Evolutionary conservation across 2,329 filamentous ascomycete genomes (phyloP), one percentile per base, ranked within the genome.

Genomic region (Botrytis deweyae): DNA sequence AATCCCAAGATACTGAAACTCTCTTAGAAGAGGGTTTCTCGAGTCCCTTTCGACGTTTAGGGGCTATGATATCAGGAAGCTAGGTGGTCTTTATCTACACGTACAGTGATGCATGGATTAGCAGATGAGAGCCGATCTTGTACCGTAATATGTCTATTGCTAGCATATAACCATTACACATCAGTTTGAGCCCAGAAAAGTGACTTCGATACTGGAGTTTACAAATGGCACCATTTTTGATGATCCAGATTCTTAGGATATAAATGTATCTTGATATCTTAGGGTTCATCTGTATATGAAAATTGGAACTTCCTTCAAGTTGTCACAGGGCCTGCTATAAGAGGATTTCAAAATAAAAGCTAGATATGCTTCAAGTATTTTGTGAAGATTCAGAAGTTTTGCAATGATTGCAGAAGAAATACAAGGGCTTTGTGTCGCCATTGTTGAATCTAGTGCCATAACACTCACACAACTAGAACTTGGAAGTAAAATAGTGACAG

Each of bases 381-480:
- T 5, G 22, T 25, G 25, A n/a, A 10, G 25, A n/a, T 6, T 52
- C 12, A 25, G 9, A 52, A 25, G 10, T n/a, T 52, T n/a, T n/a
- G 25, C 8, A 1, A 52, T n/a, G 4, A n/a, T 3, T 12, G 12
- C 6, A 14, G 49, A 52, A 52, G 12, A 12, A n/a, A n/a, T n/a
- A 0, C 6, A 14, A n/a, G 25, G 10, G 4, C 1, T 52, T 0
- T 6, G 25, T n/a, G 25, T 5, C 4, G 25, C n/a, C 0, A n/a
- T n/a, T 52, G 25, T 25, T 14, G 49, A 52, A 52, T n/a, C 5
- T n/a, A 52, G 1, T 52, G 4, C 25, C 12, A 14, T n/a, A 10
- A 42, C 12, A 42, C 14, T 42, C 3, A 42, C 14, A 42, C 40
- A 42, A 42, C 14, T 42, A 42, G 12, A 16, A 42, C 40, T 16